Conservation (phyloP, 208 protist genomes). For the Hexamita inflata region DNA sequence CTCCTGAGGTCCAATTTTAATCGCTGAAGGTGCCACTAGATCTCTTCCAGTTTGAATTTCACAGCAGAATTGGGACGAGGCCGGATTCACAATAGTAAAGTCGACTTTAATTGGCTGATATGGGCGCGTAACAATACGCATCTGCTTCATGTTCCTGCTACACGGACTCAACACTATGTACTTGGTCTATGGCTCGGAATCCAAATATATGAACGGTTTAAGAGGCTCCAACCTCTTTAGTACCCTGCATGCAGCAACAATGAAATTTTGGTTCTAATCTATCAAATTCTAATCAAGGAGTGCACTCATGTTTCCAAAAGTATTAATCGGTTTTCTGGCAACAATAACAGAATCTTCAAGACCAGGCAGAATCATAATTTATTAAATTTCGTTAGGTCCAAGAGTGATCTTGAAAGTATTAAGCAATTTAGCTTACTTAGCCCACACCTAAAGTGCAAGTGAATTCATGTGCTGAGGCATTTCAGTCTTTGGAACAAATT, state of each 20-base stretch:
- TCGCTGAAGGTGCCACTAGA: not conserved
- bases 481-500: not conserved
- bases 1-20: not conserved
- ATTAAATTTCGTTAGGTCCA: not conserved
- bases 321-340: not conserved
- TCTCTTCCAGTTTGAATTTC: not conserved
- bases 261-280: not conserved
- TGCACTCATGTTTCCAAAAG: not conserved
- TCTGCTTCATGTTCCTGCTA: not conserved
- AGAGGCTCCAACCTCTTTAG: not conserved
- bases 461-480: not conserved
- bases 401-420: not conserved
- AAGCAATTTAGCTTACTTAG: not conserved
- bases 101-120: constrained; percentile 2
- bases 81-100: constrained; percentile 13
- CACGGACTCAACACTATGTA: not conserved
- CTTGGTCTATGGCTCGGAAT: not conserved
- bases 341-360: not conserved
- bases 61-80: not conserved
- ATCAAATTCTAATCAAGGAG: not conserved
- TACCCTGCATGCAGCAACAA: not conserved
- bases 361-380: not conserved
- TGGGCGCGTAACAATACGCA: not conserved
- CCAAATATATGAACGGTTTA: constrained; percentile 12
- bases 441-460: not conserved